Conservation (phyloP, 768 basidiomycete genomes). For the Naematelia encephala region DNA sequence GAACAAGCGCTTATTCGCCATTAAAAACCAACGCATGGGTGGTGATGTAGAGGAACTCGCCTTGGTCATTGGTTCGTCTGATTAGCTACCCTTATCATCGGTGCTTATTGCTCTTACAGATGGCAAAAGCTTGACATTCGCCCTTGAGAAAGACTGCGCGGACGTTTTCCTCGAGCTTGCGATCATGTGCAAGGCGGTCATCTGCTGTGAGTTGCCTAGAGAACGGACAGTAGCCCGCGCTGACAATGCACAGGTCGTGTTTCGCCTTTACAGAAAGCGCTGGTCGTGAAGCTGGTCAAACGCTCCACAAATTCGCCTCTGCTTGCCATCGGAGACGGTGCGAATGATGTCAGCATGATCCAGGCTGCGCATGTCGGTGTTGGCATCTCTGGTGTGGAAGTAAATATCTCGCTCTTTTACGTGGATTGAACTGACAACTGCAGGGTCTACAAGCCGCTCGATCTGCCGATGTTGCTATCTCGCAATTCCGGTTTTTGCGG, state of each 20-base stretch:
- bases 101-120: conserved; percentile 57
- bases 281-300: conserved; percentile 98
- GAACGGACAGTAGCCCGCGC: not conserved
- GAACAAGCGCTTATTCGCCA: conserved; percentile 79
- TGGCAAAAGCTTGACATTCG: conserved; percentile 89
- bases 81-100: not conserved
- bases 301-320: conserved; percentile 89
- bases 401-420: conserved; percentile 45
- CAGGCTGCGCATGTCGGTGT: conserved; percentile 97
- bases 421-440: conserved; percentile 7
- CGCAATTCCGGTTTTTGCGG: conserved; percentile 92
- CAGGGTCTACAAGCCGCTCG: conserved; percentile 97
- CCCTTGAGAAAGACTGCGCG: conserved; percentile 87
- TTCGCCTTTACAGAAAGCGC: conserved; percentile 92
- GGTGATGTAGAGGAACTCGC: conserved; percentile 95
- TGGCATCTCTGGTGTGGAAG: conserved; percentile 96
- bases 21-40: conserved; percentile 84
- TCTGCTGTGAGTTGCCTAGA: conserved; percentile 69
- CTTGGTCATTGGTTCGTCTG: conserved; percentile 76
- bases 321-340: conserved; percentile 96
- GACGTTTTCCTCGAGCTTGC: conserved; percentile 90
- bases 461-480: conserved; percentile 95
- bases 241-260: conserved; percentile 68
- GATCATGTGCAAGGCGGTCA: conserved; percentile 96
- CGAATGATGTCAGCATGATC: conserved; percentile 99